phyloP scores from a whole-genome alignment of 2,329 filamentous ascomycete species.

The Aspergillus pseudoglaucus region DNA sequence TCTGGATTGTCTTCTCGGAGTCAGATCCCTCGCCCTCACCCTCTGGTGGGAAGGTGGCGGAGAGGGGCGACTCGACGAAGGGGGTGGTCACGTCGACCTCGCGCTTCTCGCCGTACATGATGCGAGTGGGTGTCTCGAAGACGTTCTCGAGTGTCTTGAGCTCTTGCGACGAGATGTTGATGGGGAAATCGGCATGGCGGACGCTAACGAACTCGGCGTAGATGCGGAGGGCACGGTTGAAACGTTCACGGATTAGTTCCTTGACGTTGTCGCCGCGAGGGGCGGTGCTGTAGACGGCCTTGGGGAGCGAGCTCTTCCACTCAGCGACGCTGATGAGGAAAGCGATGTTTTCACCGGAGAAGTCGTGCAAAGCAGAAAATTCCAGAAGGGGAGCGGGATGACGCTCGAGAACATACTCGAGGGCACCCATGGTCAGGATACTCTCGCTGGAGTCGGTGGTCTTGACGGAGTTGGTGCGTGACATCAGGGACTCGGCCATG shows the following conservation, averaged over 20 bases:
- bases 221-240: constrained; percentile 54
- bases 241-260: constrained; percentile 44
- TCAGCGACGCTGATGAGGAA: constrained; percentile 54
- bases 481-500: constrained; percentile 23
- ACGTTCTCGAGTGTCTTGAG: constrained; percentile 49
- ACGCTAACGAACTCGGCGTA: constrained; percentile 57
- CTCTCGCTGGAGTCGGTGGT: constrained; percentile 37
- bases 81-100: constrained; percentile 35
- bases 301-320: constrained; percentile 44
- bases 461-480: constrained; percentile 33
- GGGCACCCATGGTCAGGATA: constrained; percentile 54
- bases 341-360: constrained; percentile 65
- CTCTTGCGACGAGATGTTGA: constrained; percentile 58
- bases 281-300: constrained; percentile 14
- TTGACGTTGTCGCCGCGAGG: constrained; percentile 18
- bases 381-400: constrained; percentile 56
- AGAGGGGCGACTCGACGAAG: constrained; percentile 20
- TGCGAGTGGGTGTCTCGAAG: constrained; percentile 49
- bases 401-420: constrained; percentile 54
- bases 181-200: constrained; percentile 57
- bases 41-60: constrained; percentile 8
- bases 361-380: constrained; percentile 60
- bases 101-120: constrained; percentile 37
- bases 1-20: constrained; percentile 12
- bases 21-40: no score